phyloP scores from a whole-genome alignment of 2,329 filamentous ascomycete genomes.

The Aspergillus candidus region DNA sequence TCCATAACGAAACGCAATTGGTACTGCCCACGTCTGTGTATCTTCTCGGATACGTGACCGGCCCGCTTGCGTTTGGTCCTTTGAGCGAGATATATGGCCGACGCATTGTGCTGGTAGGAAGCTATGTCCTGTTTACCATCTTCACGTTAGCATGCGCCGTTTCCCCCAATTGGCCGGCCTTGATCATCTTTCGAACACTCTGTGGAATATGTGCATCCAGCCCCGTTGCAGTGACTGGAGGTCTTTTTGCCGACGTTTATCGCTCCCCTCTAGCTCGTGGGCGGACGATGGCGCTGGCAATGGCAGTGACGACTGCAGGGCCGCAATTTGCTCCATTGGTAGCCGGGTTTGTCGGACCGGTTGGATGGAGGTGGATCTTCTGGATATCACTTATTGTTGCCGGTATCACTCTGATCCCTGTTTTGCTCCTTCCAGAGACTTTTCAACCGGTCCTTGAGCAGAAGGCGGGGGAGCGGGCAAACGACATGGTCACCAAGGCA shows the following conservation, averaged over 20 bases:
- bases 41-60: slow-evolving; percentile 31
- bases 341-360: slow-evolving; percentile 33
- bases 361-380: slow-evolving; percentile 41
- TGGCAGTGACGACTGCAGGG: slow-evolving; percentile 22
- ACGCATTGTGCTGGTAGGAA: slow-evolving; percentile 39
- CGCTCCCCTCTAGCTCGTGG: slow-evolving; percentile 32
- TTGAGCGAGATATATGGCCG: slow-evolving; percentile 37
- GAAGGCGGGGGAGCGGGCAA: no score
- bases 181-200: slow-evolving; percentile 38
- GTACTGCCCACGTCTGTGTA: slow-evolving; percentile 1
- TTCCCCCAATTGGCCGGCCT: slow-evolving; percentile 33
- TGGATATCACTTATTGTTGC: slow-evolving; percentile 64
- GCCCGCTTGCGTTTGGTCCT: slow-evolving; percentile 35
- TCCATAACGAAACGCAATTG: background rate
- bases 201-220: slow-evolving; percentile 35
- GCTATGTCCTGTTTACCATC: slow-evolving; percentile 39
- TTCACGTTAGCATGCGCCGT: slow-evolving; percentile 39
- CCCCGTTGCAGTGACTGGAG: slow-evolving; percentile 37
- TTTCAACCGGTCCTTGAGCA: background rate
- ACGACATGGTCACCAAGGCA: background rate
- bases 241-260: slow-evolving; percentile 42
- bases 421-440: slow-evolving; percentile 48
- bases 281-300: slow-evolving; percentile 32
- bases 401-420: slow-evolving; percentile 51
- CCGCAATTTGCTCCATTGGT: slow-evolving; percentile 37